Evolutionary conservation across 148 eudicot species (phyloP), one percentile per base, ranked within the genome.

Genomic region (Persicaria tinctoria): DNA sequence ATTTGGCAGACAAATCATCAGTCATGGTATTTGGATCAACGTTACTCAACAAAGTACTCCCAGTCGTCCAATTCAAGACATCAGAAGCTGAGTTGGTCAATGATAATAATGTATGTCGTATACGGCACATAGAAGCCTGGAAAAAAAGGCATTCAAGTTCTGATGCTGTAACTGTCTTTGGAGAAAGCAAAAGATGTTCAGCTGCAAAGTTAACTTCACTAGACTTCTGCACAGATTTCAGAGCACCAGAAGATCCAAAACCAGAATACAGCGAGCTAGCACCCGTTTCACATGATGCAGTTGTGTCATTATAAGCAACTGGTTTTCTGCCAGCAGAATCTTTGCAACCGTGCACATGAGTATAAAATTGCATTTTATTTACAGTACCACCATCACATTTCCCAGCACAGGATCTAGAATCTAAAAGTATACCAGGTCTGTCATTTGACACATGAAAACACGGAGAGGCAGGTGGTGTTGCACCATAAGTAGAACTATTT

Each of bases 111-210:
- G 91, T 89, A 78, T 95, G 97, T 32, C 97, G 84, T 63, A 89
- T 85, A 77, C 83, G 88, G 80, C 98, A 92, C 98, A 95, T 90
- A 82, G 78, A 86, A 76, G 91, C 91, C 82, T 92, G 98, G 82
- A 91, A 92, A 82, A 86, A 73, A 74, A 89, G 83, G 87, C 98
- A 95, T 48, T 95, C 98, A 72, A 85, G 85, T 82, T 90, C 98
- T 45, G 88, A 86, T 17, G 98, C 97, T 75, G 90, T 87, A 27
- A 87, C 87, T 47, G 88, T 87, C 79, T 79, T 89, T n/a, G 75
- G 75, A 73, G 96, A 88, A 46, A 86, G 74, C 56, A 84, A 76
- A 69, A 83, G 84, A 77, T 75, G 84, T 76, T 86, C 87, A 32
- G 80, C 75, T 76, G 78, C 78, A 63, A 44, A 64, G 56, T 84